phyloP scores from a whole-genome alignment of 176 grass and related monocot genomes.

The Triticum urartu region DNA sequence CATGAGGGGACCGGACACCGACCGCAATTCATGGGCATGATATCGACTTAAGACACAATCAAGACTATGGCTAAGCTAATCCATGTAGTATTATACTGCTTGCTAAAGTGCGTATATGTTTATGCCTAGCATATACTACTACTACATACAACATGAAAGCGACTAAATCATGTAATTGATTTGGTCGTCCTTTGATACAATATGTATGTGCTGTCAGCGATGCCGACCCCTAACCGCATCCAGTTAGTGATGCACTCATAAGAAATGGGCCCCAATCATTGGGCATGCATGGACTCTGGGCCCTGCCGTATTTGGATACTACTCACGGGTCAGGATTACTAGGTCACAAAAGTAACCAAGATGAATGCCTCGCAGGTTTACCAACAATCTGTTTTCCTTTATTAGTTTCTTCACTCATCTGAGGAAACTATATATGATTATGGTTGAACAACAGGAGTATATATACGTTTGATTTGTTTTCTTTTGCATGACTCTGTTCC shows the following conservation, averaged over 20 bases:
- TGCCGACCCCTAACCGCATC: slow-evolving; percentile 31
- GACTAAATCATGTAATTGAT: slow-evolving; percentile 1
- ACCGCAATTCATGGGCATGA: slow-evolving; percentile 17
- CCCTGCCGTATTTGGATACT: background rate
- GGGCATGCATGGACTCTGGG: background rate
- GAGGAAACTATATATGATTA: background rate
- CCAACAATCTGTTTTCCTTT: background rate
- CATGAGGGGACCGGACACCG: background rate
- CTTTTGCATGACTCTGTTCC: background rate
- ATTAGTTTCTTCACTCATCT: background rate
- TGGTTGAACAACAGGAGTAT: background rate
- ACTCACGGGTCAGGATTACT: background rate
- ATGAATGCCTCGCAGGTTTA: slow-evolving; percentile 5
- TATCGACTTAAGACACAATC: background rate
- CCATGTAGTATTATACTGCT: background rate
- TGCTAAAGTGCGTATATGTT: background rate
- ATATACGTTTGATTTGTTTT: background rate
- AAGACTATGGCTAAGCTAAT: background rate
- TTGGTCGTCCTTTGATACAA: background rate
- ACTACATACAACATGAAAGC: background rate
- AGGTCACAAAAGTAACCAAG: background rate
- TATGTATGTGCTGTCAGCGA: slow-evolving; percentile 10
- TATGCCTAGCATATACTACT: background rate
- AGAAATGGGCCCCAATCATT: background rate
- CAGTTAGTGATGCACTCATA: background rate